Conservation (phyloP, 2,329 filamentous ascomycete species). For the Pyrenophora graminea region DNA sequence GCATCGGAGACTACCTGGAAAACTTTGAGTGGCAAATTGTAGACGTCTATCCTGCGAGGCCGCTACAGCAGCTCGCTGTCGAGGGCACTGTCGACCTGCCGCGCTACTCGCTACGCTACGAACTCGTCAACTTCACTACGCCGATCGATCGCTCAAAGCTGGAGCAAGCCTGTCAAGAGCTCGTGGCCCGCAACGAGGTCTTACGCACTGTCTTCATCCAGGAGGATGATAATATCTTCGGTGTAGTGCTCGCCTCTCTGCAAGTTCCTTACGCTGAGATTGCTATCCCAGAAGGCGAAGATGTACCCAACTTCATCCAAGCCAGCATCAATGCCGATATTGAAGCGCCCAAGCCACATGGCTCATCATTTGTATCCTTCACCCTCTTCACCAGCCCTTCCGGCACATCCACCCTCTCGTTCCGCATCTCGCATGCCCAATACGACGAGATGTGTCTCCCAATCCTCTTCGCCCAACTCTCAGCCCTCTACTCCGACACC, state of each 20-base stretch:
- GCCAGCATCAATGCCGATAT: constrained; percentile 62
- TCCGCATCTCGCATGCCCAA: constrained; percentile 70
- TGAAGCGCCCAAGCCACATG: constrained; percentile 59
- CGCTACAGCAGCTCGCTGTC: constrained; percentile 64
- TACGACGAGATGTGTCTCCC: constrained; percentile 71
- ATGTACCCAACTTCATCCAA: constrained; percentile 57
- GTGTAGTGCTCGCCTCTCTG: constrained; percentile 63
- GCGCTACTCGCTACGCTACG: constrained; percentile 67
- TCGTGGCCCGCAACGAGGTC: constrained; percentile 66
- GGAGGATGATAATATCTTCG: constrained; percentile 56
- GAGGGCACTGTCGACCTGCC: constrained; percentile 61
- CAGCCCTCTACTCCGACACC: constrained; percentile 55
- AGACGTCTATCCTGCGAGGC: constrained; percentile 63
- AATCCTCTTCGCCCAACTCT: constrained; percentile 64
- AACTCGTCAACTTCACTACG: constrained; percentile 64
- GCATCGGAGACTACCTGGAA: constrained; percentile 57
- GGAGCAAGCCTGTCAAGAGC: constrained; percentile 56
- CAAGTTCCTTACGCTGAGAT: constrained; percentile 53
- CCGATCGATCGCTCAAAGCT: constrained; percentile 56
- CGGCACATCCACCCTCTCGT: constrained; percentile 55
- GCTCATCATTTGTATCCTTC: constrained; percentile 51
- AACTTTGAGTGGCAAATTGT: constrained; percentile 57
- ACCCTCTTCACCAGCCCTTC: constrained; percentile 63
- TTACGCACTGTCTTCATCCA: constrained; percentile 67
- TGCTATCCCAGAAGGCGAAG: constrained; percentile 49